Conservation (phyloP, 805 yeast species). For the Saccharomycopsis fermentans region DNA sequence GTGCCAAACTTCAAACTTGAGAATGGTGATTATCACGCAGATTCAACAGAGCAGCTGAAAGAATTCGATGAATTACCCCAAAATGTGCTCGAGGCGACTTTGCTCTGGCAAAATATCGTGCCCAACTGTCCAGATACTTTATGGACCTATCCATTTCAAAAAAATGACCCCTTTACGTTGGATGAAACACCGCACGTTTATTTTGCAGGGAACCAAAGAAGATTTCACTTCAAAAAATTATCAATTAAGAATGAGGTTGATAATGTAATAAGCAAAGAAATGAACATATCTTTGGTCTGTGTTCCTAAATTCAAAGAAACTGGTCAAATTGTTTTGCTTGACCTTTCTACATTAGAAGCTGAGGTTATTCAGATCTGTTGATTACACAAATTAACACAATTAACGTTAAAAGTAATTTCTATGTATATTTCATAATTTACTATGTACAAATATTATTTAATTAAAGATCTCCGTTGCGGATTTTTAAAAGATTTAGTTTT, state of each 20-base stretch:
- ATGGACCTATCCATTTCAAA: conserved; percentile 75
- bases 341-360: conserved; percentile 46
- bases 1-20: conserved; percentile 31
- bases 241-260: conserved; percentile 22
- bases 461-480: no score
- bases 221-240: conserved; percentile 38
- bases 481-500: no score
- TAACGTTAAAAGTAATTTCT: not conserved
- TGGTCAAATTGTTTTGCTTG: conserved; percentile 54
- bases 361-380: conserved; percentile 31
- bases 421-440: not conserved
- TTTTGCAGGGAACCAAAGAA: conserved; percentile 75
- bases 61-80: conserved; percentile 28
- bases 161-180: conserved; percentile 73
- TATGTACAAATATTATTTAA: not conserved
- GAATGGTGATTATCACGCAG: conserved; percentile 14
- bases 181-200: conserved; percentile 77
- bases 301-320: conserved; percentile 64
- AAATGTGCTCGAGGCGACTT: conserved; percentile 52
- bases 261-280: not conserved
- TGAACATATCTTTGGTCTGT: conserved; percentile 42
- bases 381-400: no score
- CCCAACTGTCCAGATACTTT: conserved; percentile 97
- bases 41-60: conserved; percentile 22
- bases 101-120: conserved; percentile 76